A percentile compares a stretch with the other conserved stretches of the same genome.
These are phyloP conservation scores for Pseudogymnoascus sp. DNA, from an alignment of 2,329 filamentous ascomycete species.

Conservation along the genomic window DNA sequence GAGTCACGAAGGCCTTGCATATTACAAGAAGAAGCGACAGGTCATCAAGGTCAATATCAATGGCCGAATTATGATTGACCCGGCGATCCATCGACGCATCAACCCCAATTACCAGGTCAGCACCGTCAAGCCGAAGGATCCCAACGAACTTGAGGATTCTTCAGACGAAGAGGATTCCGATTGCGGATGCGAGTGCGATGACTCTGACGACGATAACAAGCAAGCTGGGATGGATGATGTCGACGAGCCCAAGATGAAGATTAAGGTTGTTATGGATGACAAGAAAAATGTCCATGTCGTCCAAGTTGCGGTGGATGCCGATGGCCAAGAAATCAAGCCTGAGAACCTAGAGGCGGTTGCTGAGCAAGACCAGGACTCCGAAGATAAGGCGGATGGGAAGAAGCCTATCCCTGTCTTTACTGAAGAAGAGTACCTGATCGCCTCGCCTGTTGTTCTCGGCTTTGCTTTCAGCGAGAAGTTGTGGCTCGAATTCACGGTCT, in stretches of 20 bases:
- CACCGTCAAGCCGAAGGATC: conserved; percentile 65
- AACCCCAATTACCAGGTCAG: conserved; percentile 81
- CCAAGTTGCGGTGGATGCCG: conserved; percentile 48
- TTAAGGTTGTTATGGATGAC: conserved; percentile 36
- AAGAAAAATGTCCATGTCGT: conserved; percentile 46
- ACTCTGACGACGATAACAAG: conserved; percentile 34
- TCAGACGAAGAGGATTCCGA: conserved; percentile 42
- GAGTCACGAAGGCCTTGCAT: conserved; percentile 76
- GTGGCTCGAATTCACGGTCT: conserved; percentile 84
- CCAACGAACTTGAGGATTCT: conserved; percentile 49
- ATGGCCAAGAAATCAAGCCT: conserved; percentile 46
- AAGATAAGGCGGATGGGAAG: conserved; percentile 24
- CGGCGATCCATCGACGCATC: conserved; percentile 72
- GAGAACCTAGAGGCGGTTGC: conserved; percentile 35
- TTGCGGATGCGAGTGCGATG: conserved; percentile 35
- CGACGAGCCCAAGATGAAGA: conserved; percentile 30
- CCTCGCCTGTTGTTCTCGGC: conserved; percentile 77
- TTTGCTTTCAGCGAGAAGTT: conserved; percentile 84
- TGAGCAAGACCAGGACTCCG: conserved; percentile 20
- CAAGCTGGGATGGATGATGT: conserved; percentile 20
- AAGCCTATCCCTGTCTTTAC: conserved; percentile 52
- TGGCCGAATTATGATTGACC: conserved; percentile 82
- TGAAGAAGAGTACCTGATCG: conserved; percentile 77
- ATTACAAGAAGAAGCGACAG: conserved; percentile 71
- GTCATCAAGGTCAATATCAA: conserved; percentile 78